A percentile compares a stretch with the other conserved stretches of the same genome.
Evolutionary conservation across 768 basidiomycete genomes (phyloP).

Genomic region (Amanita exitialis): DNA sequence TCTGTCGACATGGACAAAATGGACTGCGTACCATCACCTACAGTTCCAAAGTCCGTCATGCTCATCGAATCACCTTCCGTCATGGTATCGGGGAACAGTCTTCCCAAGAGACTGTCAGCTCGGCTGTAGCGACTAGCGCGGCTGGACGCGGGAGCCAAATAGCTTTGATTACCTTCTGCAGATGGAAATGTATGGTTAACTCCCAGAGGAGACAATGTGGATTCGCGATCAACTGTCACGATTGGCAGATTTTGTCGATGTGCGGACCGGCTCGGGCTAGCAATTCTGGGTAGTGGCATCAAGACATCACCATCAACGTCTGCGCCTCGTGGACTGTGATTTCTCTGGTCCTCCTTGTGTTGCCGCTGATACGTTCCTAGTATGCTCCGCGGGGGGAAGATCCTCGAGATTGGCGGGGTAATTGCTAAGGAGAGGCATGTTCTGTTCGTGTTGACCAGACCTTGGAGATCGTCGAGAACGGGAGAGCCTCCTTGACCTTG

Average conservation of each 20-base stretch:
- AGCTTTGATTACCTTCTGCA: neutral
- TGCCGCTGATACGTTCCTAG: conserved; percentile 13
- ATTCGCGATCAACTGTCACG: neutral
- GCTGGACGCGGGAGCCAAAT: neutral
- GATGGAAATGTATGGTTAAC: neutral
- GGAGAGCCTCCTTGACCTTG: conserved; percentile 5
- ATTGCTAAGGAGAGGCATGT: conserved; percentile 10
- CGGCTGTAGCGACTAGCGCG: conserved; percentile 3
- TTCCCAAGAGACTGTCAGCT: conserved; percentile 16
- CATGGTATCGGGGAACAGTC: conserved; percentile 16
- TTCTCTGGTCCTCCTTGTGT: conserved; percentile 1
- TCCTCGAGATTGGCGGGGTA: conserved; percentile 24
- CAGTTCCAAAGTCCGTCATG: conserved; percentile 11
- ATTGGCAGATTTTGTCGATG: neutral
- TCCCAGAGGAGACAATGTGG: neutral
- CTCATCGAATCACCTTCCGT: conserved; percentile 7
- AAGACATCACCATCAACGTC: conserved; percentile 4
- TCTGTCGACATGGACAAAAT: conserved; percentile 8
- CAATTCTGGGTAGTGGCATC: conserved; percentile 9
- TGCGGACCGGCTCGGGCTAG: neutral
- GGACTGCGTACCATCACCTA: conserved; percentile 14
- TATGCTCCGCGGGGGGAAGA: conserved; percentile 25
- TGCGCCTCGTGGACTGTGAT: neutral
- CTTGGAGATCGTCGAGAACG: conserved; percentile 8
- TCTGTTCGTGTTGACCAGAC: conserved; percentile 2